phyloP scores from a whole-genome alignment of 495 filamentous ascomycete species.

The Talaromyces ruber region DNA sequence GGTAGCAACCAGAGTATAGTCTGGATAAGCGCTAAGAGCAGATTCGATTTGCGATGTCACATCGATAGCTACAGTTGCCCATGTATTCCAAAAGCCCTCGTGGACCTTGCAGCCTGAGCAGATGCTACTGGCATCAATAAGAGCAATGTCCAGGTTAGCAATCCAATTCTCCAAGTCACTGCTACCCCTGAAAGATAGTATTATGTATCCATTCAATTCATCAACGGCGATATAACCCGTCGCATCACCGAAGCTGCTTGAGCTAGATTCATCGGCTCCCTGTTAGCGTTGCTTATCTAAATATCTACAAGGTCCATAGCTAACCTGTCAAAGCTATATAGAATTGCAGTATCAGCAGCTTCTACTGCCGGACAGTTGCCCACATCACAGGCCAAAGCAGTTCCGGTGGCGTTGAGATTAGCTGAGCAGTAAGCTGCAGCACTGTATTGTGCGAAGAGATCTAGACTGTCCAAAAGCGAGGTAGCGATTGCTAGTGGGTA shows the following conservation, averaged over 20 bases:
- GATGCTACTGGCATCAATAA: slow-evolving; percentile 19
- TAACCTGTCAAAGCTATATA: slow-evolving; percentile 49
- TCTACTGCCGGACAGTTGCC: slow-evolving; percentile 50
- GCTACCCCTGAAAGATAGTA: slow-evolving; percentile 57
- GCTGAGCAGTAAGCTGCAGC: slow-evolving; percentile 54
- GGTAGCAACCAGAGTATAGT: slow-evolving; percentile 43
- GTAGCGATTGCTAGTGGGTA: slow-evolving; percentile 7
- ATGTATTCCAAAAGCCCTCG: slow-evolving; percentile 43
- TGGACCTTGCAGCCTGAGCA: slow-evolving; percentile 41
- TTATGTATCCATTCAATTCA: slow-evolving; percentile 44
- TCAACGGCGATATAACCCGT: slow-evolving; percentile 58
- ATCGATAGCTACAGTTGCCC: slow-evolving; percentile 28
- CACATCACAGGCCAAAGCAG: slow-evolving; percentile 42
- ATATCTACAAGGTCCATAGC: slow-evolving; percentile 4
- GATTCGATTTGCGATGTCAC: slow-evolving; percentile 25
- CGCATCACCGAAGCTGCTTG: slow-evolving; percentile 41
- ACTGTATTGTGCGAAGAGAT: slow-evolving; percentile 56
- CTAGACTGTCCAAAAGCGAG: slow-evolving; percentile 25
- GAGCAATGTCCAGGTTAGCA: slow-evolving; percentile 36
- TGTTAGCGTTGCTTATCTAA: background rate
- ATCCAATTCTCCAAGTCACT: slow-evolving; percentile 53
- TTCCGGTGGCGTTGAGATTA: slow-evolving; percentile 32
- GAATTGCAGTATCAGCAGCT: slow-evolving; percentile 38
- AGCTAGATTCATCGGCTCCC: slow-evolving; percentile 22
- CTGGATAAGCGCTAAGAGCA: slow-evolving; percentile 28